Conservation (phyloP, 2,329 filamentous ascomycete genomes). For the Fusarium redolens region DNA sequence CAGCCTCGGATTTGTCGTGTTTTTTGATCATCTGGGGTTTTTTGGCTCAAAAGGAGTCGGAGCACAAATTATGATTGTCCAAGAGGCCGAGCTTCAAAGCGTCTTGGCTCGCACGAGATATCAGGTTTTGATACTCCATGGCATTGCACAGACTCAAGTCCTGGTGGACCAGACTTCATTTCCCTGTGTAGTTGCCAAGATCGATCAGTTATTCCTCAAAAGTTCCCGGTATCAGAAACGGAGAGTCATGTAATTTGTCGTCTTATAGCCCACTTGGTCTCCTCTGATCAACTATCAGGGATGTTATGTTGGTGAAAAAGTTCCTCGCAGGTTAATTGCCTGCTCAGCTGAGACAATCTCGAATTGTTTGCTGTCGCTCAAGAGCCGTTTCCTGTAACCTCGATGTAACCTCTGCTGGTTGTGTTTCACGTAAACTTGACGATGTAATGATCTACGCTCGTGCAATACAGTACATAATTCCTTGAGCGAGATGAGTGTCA, state of each 20-base stretch:
- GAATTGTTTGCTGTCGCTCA: slow-evolving; percentile 42
- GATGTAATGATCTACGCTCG: slow-evolving; percentile 10
- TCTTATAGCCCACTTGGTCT: slow-evolving; percentile 13
- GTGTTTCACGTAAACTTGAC: slow-evolving; percentile 20
- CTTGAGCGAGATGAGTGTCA: slow-evolving; percentile 4
- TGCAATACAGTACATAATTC: slow-evolving; percentile 3
- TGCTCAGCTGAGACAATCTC: slow-evolving; percentile 30
- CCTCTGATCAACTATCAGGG: not conserved
- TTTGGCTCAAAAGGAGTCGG: slow-evolving; percentile 5
- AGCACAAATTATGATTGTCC: slow-evolving; percentile 5
- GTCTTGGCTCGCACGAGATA: slow-evolving; percentile 22
- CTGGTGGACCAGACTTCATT: slow-evolving; percentile 11
- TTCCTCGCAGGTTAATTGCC: not conserved
- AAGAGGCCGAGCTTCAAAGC: slow-evolving; percentile 2
- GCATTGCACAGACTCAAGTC: slow-evolving; percentile 6
- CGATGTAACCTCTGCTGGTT: slow-evolving; percentile 28
- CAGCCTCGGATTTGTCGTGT: slow-evolving; percentile 24
- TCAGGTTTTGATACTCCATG: slow-evolving; percentile 5
- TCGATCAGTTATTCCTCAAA: slow-evolving; percentile 13
- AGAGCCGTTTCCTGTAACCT: slow-evolving; percentile 41
- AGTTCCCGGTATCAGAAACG: slow-evolving; percentile 1
- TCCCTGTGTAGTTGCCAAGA: slow-evolving; percentile 17
- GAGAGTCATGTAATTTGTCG: slow-evolving; percentile 22
- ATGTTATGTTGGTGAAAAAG: not conserved
- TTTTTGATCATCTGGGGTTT: not conserved